phyloP scores from a whole-genome alignment of 345 rosid genomes.

The Eucalyptus virginea region DNA sequence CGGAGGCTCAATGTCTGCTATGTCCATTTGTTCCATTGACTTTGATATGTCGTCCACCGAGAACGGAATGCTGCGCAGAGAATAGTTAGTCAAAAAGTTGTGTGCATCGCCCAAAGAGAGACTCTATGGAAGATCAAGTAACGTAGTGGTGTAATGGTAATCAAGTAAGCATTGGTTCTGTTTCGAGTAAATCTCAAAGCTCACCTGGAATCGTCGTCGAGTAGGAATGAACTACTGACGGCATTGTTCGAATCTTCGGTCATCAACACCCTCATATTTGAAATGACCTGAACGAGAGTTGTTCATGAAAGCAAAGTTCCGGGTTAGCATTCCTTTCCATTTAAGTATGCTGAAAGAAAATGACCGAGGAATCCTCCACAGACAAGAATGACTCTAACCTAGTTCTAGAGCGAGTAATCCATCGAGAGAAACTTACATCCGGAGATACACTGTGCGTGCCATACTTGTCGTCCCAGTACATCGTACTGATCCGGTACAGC shows the following conservation, averaged over 20 bases:
- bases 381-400: slow-evolving; percentile 1
- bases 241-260: slow-evolving; percentile 97
- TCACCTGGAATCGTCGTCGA: slow-evolving; percentile 96
- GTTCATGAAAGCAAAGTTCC: background rate
- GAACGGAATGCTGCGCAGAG: slow-evolving; percentile 74
- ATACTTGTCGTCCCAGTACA: slow-evolving; percentile 98
- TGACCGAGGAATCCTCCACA: background rate
- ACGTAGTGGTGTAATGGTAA: background rate
- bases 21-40: slow-evolving; percentile 88
- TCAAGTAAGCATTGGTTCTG: background rate
- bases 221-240: slow-evolving; percentile 82
- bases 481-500: slow-evolving; percentile 76
- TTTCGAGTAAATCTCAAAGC: background rate
- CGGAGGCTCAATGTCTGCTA: slow-evolving; percentile 80
- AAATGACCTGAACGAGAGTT: slow-evolving; percentile 44
- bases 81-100: background rate
- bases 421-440: slow-evolving; percentile 48
- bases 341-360: background rate
- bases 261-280: slow-evolving; percentile 87
- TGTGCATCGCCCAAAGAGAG: background rate
- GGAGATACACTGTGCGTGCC: slow-evolving; percentile 84
- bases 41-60: slow-evolving; percentile 94
- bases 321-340: background rate
- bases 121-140: background rate
- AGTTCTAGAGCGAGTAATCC: background rate